Conservation (phyloP, 2,329 filamentous ascomycete species). For the Clonostachys rhizophaga region DNA sequence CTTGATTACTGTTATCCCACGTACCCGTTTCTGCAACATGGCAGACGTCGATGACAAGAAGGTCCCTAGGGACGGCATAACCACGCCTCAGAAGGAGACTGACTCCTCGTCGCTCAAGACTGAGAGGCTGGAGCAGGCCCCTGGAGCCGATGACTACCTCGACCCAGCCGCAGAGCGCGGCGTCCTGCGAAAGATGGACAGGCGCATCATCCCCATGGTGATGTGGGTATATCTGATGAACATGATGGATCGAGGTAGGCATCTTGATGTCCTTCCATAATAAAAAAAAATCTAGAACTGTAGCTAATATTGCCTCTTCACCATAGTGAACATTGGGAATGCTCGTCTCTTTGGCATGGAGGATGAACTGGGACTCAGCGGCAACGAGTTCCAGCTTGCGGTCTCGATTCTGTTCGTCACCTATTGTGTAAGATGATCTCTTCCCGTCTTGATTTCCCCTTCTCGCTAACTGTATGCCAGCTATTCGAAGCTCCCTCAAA, state of each 20-base stretch:
- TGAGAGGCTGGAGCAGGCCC: constrained; percentile 9
- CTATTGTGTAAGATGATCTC: constrained; percentile 29
- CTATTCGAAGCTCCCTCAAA: constrained; percentile 33
- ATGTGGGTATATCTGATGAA: constrained; percentile 27
- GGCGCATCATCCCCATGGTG: constrained; percentile 21
- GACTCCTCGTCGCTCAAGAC: constrained; percentile 10
- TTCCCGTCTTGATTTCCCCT: no score
- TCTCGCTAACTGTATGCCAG: constrained; percentile 6
- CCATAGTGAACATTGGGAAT: constrained; percentile 45
- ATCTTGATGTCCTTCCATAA: not conserved
- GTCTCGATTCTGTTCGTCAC: constrained; percentile 35
- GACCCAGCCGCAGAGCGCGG: constrained; percentile 11
- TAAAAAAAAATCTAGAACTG: not conserved
- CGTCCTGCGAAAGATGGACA: constrained; percentile 19
- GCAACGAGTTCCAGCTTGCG: constrained; percentile 52
- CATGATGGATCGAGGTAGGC: constrained; percentile 24
- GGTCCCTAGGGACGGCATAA: no score
- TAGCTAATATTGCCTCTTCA: no score
- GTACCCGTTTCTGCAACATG: no score
- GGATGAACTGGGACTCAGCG: constrained; percentile 48
- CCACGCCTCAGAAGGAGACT: constrained; percentile 6
- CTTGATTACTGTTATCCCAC: no score
- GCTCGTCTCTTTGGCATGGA: constrained; percentile 53
- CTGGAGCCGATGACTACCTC: constrained; percentile 7
- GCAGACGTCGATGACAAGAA: no score